These are phyloP conservation scores for Plasmodium cynomolgi DNA, from an alignment of 169 alveolate species.

Conservation along the genomic window DNA sequence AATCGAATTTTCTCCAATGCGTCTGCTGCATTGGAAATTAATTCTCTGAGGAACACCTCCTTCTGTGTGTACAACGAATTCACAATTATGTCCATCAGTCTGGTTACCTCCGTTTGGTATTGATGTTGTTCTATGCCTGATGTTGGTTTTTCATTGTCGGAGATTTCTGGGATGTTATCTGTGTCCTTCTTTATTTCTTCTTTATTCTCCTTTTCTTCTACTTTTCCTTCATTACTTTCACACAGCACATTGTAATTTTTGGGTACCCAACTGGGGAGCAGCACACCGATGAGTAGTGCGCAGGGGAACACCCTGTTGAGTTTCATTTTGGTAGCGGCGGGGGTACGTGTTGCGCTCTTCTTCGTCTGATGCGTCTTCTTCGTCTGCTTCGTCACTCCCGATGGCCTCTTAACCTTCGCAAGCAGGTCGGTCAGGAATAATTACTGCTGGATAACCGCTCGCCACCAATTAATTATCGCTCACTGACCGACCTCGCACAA, in stretches of 20 bases:
- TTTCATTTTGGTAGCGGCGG: slow-evolving; percentile 7
- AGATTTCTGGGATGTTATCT: slow-evolving; percentile 36
- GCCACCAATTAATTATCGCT: neutral
- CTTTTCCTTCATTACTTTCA: neutral
- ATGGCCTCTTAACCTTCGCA: neutral
- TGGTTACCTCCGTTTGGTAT: slow-evolving; percentile 97
- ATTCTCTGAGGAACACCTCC: slow-evolving; percentile 98
- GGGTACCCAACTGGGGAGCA: slow-evolving; percentile 4
- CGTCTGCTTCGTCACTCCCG: neutral
- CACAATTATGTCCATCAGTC: slow-evolving; percentile 99
- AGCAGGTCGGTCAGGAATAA: neutral
- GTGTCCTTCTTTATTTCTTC: slow-evolving; percentile 20
- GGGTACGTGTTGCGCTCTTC: neutral
- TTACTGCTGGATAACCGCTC: neutral
- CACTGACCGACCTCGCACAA: neutral
- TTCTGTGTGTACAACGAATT: slow-evolving; percentile 98
- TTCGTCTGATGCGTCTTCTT: neutral
- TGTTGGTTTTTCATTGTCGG: slow-evolving; percentile 71
- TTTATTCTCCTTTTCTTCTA: neutral
- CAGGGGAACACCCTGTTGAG: slow-evolving; percentile 3
- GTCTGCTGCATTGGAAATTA: slow-evolving; percentile 98
- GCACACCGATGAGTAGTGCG: neutral
- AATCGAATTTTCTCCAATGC: slow-evolving; percentile 97
- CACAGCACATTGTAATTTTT: slow-evolving; percentile 13
- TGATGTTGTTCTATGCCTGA: slow-evolving; percentile 83